Evolutionary conservation across 1,139 yeast species (phyloP), one percentile per base, ranked within the genome.

Genomic region (Saccharomyces hybrid): DNA sequence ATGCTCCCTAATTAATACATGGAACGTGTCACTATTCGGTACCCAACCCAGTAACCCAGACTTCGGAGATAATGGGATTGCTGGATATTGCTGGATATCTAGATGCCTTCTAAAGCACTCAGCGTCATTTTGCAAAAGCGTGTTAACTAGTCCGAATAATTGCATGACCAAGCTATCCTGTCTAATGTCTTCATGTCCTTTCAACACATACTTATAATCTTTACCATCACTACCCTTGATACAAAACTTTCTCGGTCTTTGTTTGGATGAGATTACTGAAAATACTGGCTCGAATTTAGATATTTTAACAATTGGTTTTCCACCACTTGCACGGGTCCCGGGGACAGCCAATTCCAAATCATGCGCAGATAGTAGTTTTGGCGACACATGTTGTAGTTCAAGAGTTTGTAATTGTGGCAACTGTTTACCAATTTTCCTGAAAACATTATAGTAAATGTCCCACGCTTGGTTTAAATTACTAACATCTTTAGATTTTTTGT

Each of bases 151-250:
- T 0, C 98, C 98, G 71, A 95, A 93, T 63, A 95, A 76, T 70
- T 95, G 99, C 99, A 95, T 95, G 31, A 93, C 99, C 69, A 95
- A 78, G 66, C 90, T 89, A 73, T 95, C 99, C 70, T 95, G 99
- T 65, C 99, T 82, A 56, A 93, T 89, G 77, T 95, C 99, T 72
- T 95, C 99, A 67, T 95, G 99, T 1, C 98, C 99, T 73, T 95
- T 95, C 65, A 95, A 76, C 1, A 76, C 73, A 71, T 83, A 95
- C 61, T 80, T 85, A 66, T 95, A 89, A 46, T 85, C 89, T 64
- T 87, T 88, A 57, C 99, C 99, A 68, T 95, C 97, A 64, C 88
- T 86, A 16, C 98, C 99, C 59, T 78, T 77, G 53, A 90, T 81
- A 11, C 84, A 78, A 56, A 89, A 69, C 62, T 88, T 83, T 66